Conservation (phyloP, 257 asterid genomes). For the Solanum virginianum region DNA sequence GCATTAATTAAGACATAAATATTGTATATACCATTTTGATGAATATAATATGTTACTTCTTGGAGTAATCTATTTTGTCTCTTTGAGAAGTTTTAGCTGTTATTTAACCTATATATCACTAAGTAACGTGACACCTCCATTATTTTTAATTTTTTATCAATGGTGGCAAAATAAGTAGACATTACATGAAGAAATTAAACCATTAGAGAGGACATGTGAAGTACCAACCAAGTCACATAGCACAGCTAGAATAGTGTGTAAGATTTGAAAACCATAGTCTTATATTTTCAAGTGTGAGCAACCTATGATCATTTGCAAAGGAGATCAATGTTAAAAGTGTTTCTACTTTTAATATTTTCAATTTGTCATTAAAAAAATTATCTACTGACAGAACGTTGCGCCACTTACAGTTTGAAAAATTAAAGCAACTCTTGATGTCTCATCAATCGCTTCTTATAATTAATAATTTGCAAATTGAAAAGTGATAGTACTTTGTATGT, state of each 20-base stretch:
- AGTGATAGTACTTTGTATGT: not conserved
- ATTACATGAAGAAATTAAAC: not conserved
- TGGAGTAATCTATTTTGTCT: not conserved
- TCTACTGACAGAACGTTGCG: not conserved
- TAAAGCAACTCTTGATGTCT: not conserved
- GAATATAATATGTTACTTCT: not conserved
- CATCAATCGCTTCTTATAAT: not conserved
- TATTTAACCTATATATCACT: not conserved
- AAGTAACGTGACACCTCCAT: not conserved
- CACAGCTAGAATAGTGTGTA: not conserved
- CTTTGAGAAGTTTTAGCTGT: not conserved
- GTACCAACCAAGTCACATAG: not conserved
- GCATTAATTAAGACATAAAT: not conserved
- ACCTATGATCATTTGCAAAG: not conserved
- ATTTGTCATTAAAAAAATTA: not conserved
- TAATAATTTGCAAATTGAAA: not conserved
- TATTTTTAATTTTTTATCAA: not conserved
- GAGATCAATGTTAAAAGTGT: not conserved
- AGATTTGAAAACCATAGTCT: not conserved
- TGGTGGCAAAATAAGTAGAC: not conserved
- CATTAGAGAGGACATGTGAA: not conserved
- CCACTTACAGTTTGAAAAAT: not conserved
- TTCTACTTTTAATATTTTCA: not conserved
- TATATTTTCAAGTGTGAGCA: not conserved
- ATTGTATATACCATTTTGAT: not conserved